phyloP scores from a whole-genome alignment of 345 rosid genomes.

The Draba incana region DNA sequence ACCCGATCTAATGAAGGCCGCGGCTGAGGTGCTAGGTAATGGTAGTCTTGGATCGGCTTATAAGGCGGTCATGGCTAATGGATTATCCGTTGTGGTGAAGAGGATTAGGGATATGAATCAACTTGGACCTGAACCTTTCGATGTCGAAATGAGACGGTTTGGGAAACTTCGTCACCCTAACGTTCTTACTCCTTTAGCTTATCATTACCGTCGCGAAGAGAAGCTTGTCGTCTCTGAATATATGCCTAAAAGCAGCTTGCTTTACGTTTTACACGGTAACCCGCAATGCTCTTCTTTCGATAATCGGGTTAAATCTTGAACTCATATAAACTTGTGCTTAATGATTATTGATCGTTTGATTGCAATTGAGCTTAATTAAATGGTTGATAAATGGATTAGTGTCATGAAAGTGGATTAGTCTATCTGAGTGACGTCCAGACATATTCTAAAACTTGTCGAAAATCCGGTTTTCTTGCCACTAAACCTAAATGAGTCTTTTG shows the following conservation, averaged over 20 bases:
- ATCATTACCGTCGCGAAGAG: constrained; percentile 81
- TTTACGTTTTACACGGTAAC: constrained; percentile 79
- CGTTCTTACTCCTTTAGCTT: constrained; percentile 76
- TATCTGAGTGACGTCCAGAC: too few relatives aligned
- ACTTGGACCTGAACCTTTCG: constrained; percentile 58
- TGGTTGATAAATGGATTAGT: too few relatives aligned
- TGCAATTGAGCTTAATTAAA: too few relatives aligned
- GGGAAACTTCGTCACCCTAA: constrained; percentile 67
- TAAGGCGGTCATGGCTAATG: constrained; percentile 74
- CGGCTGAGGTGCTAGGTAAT: constrained; percentile 87
- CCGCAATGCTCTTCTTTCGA: background rate
- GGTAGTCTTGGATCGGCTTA: constrained; percentile 92
- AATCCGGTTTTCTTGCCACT: background rate
- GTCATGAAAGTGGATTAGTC: too few relatives aligned
- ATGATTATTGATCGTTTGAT: too few relatives aligned
- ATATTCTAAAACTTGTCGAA: background rate
- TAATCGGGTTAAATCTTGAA: background rate
- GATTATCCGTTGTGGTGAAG: constrained; percentile 82
- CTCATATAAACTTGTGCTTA: background rate
- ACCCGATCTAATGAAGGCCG: constrained; percentile 87
- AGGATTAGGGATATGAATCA: constrained; percentile 78
- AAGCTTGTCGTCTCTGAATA: constrained; percentile 80
- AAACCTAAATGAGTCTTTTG: background rate
- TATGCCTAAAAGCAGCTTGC: constrained; percentile 81
- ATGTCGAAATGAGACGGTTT: constrained; percentile 69